phyloP scores from a whole-genome alignment of 1,139 yeast genomes.

The Scheffersomyces illinoinensis region DNA sequence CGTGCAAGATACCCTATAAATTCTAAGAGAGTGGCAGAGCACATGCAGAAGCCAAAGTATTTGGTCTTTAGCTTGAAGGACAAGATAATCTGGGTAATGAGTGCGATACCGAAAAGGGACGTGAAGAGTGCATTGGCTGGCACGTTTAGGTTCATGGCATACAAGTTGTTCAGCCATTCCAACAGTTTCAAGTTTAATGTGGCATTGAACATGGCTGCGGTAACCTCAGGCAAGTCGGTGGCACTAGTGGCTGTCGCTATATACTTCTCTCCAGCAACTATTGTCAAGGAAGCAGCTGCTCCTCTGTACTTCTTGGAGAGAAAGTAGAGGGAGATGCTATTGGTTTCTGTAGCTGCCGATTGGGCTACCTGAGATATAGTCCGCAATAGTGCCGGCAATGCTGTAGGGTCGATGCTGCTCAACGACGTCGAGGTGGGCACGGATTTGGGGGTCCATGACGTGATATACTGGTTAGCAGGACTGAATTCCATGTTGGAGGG shows the following conservation, averaged over 20 bases:
- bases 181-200: slow-evolving; percentile 31
- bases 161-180: slow-evolving; percentile 25
- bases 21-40: slow-evolving; percentile 17
- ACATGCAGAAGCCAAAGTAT: slow-evolving; percentile 22
- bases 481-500: neutral
- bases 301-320: slow-evolving; percentile 31
- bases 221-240: slow-evolving; percentile 13
- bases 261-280: slow-evolving; percentile 28
- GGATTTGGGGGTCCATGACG: slow-evolving; percentile 9
- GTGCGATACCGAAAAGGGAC: slow-evolving; percentile 22
- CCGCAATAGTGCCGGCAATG: slow-evolving; percentile 8
- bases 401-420: slow-evolving; percentile 15
- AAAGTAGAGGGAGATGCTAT: slow-evolving; percentile 13
- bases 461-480: neutral
- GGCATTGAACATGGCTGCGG: slow-evolving; percentile 23
- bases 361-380: slow-evolving; percentile 8
- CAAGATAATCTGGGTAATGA: slow-evolving; percentile 9
- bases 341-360: slow-evolving; percentile 13
- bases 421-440: slow-evolving; percentile 18
- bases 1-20: slow-evolving; percentile 28
- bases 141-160: slow-evolving; percentile 20
- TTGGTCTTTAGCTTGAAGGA: slow-evolving; percentile 6
- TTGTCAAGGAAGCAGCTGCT: slow-evolving; percentile 36
- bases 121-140: slow-evolving; percentile 32
- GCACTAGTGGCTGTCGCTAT: slow-evolving; percentile 40